phyloP scores from a whole-genome alignment of 371 early-diverging fungal species.

The Capillidium heterosporum region DNA sequence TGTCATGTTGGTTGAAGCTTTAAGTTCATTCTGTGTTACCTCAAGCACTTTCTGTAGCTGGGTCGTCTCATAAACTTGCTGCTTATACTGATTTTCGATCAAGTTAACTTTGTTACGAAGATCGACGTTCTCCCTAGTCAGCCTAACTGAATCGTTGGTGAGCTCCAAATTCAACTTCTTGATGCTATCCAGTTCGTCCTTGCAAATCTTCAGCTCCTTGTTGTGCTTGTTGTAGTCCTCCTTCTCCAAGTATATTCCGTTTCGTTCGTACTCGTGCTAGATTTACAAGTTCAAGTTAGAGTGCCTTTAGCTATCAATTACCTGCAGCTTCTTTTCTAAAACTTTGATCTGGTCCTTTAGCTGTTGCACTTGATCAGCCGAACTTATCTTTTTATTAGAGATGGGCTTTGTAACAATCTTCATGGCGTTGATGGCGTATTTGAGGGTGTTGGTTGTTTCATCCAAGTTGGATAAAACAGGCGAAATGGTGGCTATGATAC shows the following conservation, averaged over 20 bases:
- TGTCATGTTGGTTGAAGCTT: too few relatives aligned
- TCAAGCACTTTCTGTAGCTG: too few relatives aligned
- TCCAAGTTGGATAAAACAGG: constrained; percentile 57
- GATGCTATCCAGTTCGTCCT: too few relatives aligned
- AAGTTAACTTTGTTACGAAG: too few relatives aligned
- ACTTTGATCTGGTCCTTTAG: constrained; percentile 25
- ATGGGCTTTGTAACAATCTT: constrained; percentile 84
- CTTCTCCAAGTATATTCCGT: not conserved
- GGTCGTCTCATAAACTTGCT: too few relatives aligned
- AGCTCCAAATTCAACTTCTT: too few relatives aligned
- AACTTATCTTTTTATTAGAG: constrained; percentile 62
- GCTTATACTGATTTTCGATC: too few relatives aligned
- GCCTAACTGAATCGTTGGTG: too few relatives aligned
- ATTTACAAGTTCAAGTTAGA: not conserved
- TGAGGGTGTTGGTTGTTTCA: constrained; percentile 81
- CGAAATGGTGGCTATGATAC: constrained; percentile 88
- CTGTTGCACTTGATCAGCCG: constrained; percentile 52
- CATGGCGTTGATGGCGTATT: constrained; percentile 91
- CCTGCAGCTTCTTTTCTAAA: constrained; percentile 16
- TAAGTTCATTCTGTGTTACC: too few relatives aligned
- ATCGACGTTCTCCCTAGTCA: too few relatives aligned
- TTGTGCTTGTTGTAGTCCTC: not conserved
- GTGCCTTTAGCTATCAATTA: not conserved
- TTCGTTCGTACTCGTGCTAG: not conserved
- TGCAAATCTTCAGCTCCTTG: constrained; percentile 8